Conservation (phyloP, 73 alveolate genomes). For the Uronychia setigera region DNA sequence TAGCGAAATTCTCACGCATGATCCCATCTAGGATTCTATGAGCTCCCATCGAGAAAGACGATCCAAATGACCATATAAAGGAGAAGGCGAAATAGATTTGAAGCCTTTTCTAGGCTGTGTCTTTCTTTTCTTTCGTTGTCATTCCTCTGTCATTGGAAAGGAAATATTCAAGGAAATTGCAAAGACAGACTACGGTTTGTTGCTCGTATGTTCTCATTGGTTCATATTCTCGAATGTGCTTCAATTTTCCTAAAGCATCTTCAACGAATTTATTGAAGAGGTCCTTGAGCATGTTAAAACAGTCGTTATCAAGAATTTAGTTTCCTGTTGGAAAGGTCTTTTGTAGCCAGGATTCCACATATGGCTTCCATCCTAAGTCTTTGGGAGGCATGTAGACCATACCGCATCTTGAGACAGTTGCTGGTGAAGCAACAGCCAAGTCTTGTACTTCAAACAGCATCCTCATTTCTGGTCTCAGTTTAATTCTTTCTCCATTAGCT, state of each 20-base stretch:
- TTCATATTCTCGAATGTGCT: constrained; percentile 36
- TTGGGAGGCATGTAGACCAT: constrained; percentile 89
- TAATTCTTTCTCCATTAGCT: constrained; percentile 92
- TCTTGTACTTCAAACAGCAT: constrained; percentile 88
- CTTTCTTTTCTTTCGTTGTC: constrained; percentile 51
- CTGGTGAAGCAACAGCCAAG: constrained; percentile 88
- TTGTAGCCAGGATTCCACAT: constrained; percentile 92
- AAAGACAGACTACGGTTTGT: constrained; percentile 38
- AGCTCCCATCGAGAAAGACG: constrained; percentile 51
- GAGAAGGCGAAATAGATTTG: constrained; percentile 42
- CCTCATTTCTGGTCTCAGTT: constrained; percentile 79
- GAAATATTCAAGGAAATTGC: constrained; percentile 62
- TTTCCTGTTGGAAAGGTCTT: constrained; percentile 68
- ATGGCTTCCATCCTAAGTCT: constrained; percentile 92
- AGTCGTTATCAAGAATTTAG: constrained; percentile 66
- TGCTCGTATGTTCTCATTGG: constrained; percentile 54
- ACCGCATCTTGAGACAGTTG: constrained; percentile 91
- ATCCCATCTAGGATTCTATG: constrained; percentile 43
- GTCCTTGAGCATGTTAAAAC: constrained; percentile 20
- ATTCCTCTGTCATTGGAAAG: constrained; percentile 26
- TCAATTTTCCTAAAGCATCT: constrained; percentile 25
- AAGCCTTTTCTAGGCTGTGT: constrained; percentile 23
- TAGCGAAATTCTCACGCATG: constrained; percentile 63
- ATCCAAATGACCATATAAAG: constrained; percentile 81
- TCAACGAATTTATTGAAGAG: constrained; percentile 38